Evolutionary conservation across 345 rosid species (phyloP), one percentile per base, ranked within the genome.

Genomic region (Eucalyptus erythrocorys): DNA sequence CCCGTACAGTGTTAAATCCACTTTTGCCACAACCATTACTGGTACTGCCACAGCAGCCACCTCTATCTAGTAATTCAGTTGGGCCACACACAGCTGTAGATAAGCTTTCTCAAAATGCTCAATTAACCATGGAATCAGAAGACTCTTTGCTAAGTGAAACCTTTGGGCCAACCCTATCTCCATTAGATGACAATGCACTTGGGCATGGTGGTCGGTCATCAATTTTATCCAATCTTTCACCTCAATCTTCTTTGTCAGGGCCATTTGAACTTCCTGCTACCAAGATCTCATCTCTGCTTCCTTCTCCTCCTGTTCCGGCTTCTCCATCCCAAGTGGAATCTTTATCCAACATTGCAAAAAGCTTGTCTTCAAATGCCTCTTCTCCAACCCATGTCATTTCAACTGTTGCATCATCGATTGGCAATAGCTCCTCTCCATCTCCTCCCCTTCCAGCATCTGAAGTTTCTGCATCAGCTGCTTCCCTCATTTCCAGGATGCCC

Each of bases 1-100:
- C 92, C 92, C 27, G n/a, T 85, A 84, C 90, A 88, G 71, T 87
- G 87, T 87, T 47, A 86, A 86, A 50, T 55, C 40, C 87, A 86
- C 43, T 14, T 86, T 86, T 50, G 64, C 87, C 55, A 55, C 87
- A 34, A 32, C n/a, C 87, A 48, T 37, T 85, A 32, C 61, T 6
- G 87, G 43, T 24, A 37, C 64, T 21, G 87, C 61, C 43, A 48
- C n/a, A 5, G 15, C 64, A 19, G 42, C 87, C 42, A 6, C 64
- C 40, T 34, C n/a, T n/a, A n/a, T 86, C 45, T 50, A 57, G 45
- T 30, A 57, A 19, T 86, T 86, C 79, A 50, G 48, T 21, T 34
- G 64, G 61, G 55, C 61, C 61, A 45, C 47, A 50, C 30, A 17
- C 87, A 34, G 45, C 51, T 86, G 87, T 40, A 61, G 64, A 40